Evolutionary conservation across 495 filamentous ascomycete genomes (phyloP).

Genomic region (Achaetomiella virescens): DNA sequence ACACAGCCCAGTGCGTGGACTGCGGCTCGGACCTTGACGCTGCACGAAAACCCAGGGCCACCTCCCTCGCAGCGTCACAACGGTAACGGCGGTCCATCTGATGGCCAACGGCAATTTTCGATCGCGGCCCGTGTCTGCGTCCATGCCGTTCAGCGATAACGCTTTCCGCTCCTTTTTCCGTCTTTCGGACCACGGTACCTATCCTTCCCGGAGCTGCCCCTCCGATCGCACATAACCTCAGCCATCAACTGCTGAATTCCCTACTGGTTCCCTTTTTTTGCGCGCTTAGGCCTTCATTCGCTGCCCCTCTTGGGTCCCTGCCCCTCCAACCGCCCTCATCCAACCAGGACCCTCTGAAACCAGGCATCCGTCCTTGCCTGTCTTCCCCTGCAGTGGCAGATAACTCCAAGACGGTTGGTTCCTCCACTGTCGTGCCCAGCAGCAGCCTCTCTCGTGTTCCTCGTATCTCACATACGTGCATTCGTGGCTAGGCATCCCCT

Average conservation of each 20-base stretch:
- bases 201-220: background rate
- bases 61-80: background rate
- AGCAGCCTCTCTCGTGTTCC: background rate
- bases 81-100: background rate
- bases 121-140: too few relatives aligned
- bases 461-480: background rate
- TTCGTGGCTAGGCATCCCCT: background rate
- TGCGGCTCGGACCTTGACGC: slow-evolving; percentile 6
- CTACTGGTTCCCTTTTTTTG: too few relatives aligned
- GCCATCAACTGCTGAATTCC: too few relatives aligned
- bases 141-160: background rate
- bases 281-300: too few relatives aligned
- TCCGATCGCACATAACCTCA: too few relatives aligned
- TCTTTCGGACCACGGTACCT: background rate
- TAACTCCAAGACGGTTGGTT: background rate
- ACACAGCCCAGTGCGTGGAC: background rate
- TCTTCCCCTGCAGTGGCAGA: background rate
- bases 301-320: too few relatives aligned
- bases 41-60: background rate
- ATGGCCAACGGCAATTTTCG: background rate
- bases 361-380: background rate
- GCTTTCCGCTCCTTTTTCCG: background rate
- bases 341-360: background rate
- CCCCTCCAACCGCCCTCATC: too few relatives aligned
- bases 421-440: background rate